phyloP scores from a whole-genome alignment of 176 grass and related monocot genomes.

The Raddia distichophylla region DNA sequence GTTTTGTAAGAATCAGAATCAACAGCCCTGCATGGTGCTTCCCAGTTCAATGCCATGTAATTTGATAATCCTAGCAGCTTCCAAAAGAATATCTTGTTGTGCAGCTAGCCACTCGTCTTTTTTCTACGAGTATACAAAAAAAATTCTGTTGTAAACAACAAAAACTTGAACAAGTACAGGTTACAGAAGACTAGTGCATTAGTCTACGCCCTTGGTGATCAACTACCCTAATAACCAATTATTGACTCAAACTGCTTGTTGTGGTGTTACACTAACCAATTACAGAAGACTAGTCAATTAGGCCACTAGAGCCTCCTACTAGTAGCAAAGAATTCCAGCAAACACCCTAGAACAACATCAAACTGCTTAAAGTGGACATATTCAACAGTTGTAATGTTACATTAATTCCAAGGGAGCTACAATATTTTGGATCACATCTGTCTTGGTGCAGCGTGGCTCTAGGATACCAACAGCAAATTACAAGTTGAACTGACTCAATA shows the following conservation, averaged over 20 bases:
- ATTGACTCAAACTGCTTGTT: background rate
- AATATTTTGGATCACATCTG: slow-evolving; percentile 3
- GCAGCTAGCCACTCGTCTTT: slow-evolving; percentile 66
- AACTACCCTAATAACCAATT: background rate
- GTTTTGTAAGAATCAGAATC: slow-evolving; percentile 30
- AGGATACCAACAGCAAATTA: slow-evolving; percentile 1
- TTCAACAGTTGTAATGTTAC: background rate
- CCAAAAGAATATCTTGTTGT: slow-evolving; percentile 83
- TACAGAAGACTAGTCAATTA: background rate
- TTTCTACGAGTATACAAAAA: slow-evolving; percentile 50
- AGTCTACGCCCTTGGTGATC: slow-evolving; percentile 9
- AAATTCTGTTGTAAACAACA: slow-evolving; percentile 25
- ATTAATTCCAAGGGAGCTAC: background rate
- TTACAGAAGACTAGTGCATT: slow-evolving; percentile 11
- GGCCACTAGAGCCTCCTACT: background rate
- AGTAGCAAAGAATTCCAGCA: slow-evolving; percentile 12
- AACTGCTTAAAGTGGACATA: slow-evolving; percentile 21
- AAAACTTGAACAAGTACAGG: background rate
- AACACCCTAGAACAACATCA: slow-evolving; percentile 3
- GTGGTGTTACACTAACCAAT: background rate
- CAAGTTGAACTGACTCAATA: background rate
- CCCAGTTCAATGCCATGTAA: slow-evolving; percentile 70
- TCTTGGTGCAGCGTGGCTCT: background rate
- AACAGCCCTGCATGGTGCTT: slow-evolving; percentile 51
- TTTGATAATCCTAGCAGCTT: slow-evolving; percentile 73